Conservation (phyloP, 345 rosid species). For the Acer saccharum region DNA sequence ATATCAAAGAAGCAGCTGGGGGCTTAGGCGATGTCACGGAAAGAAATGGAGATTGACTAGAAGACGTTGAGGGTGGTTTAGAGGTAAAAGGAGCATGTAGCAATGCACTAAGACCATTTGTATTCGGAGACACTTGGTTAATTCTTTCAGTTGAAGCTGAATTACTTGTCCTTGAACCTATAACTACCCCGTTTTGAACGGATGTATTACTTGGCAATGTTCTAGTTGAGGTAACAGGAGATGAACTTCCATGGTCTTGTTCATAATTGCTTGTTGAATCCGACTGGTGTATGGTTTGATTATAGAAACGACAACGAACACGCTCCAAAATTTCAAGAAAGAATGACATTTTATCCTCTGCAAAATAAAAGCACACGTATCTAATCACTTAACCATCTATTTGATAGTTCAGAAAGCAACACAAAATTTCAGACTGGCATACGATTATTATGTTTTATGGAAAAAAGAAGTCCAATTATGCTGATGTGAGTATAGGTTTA, state of each 20-base stretch:
- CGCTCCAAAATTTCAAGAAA: constrained; percentile 25
- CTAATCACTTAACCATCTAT: no score
- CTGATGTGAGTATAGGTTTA: background rate
- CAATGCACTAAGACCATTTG: no score
- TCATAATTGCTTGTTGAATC: background rate
- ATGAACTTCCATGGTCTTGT: background rate
- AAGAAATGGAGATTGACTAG: no score
- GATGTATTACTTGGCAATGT: no score
- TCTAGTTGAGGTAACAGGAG: background rate
- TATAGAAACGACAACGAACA: constrained; percentile 13
- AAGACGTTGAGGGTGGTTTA: background rate
- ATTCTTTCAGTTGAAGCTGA: background rate
- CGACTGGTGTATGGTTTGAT: background rate
- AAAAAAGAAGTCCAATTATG: background rate
- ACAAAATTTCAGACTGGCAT: no score
- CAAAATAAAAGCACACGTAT: background rate
- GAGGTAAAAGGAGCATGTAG: no score
- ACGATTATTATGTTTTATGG: background rate
- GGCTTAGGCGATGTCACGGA: no score
- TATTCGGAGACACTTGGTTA: no score
- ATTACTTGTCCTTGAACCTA: background rate
- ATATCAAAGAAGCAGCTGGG: background rate
- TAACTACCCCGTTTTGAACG: background rate
- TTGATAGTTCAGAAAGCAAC: no score
- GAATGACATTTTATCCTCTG: constrained; percentile 18